Evolutionary conservation across 2,329 filamentous ascomycete species (phyloP).

Genomic region (Juglanconis oblonga): DNA sequence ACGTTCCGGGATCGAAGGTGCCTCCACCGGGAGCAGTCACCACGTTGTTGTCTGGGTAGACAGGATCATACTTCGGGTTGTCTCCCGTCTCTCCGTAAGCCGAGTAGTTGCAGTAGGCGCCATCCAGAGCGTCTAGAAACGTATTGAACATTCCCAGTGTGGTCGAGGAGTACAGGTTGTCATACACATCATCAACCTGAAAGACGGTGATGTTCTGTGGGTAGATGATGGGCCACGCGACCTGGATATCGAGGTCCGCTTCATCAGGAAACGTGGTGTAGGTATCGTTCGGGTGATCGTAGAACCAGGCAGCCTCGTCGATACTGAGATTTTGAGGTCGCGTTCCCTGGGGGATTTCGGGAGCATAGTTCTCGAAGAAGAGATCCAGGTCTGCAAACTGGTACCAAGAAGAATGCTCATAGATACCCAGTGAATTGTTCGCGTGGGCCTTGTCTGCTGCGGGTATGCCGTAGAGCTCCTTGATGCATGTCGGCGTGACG

Average conservation of each 20-base stretch:
- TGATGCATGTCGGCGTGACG: slow-evolving; percentile 4
- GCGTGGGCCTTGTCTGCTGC: not conserved
- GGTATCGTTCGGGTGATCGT: not conserved
- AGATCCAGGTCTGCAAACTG: not conserved
- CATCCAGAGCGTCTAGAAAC: slow-evolving; percentile 43
- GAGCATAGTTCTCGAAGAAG: not conserved
- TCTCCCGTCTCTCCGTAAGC: slow-evolving; percentile 47
- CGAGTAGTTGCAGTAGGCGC: slow-evolving; percentile 46
- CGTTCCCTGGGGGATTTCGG: not conserved
- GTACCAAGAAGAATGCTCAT: not conserved
- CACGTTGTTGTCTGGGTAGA: slow-evolving; percentile 41
- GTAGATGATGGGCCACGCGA: slow-evolving; percentile 35
- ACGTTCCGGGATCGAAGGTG: slow-evolving; percentile 34
- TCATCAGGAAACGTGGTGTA: slow-evolving; percentile 26
- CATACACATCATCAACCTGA: slow-evolving; percentile 40
- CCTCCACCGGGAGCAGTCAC: not conserved
- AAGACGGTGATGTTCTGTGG: slow-evolving; percentile 36
- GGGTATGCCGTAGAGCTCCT: slow-evolving; percentile 2
- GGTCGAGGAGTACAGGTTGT: slow-evolving; percentile 24
- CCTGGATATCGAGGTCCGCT: slow-evolving; percentile 34
- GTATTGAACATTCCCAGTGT: not conserved
- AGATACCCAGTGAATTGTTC: not conserved
- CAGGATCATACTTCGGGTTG: slow-evolving; percentile 37
- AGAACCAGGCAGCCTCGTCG: not conserved
- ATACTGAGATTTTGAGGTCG: not conserved